Evolutionary conservation across 208 protist genomes (phyloP), one percentile per base, ranked within the genome.

Genomic region (Leishmania tarentolae): DNA sequence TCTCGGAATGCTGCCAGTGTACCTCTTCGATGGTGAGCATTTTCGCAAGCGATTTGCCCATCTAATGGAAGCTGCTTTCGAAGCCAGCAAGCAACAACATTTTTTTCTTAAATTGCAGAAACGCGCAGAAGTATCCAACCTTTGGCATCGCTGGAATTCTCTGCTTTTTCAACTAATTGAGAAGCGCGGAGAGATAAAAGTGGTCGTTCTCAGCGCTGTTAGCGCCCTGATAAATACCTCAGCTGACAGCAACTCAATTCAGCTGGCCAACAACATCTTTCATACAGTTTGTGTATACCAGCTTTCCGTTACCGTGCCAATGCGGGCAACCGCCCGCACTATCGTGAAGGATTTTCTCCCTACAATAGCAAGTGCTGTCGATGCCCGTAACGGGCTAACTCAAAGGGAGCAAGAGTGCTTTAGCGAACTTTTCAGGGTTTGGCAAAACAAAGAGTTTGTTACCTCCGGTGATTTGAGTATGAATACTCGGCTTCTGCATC

Each of bases 401-500:
- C 44, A 11, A 24, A 56, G 63, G 46, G 82, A 85, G 42, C 57
- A 81, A 2, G 19, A 52, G 13, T 81, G 75, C 76, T 78, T 85
- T 46, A 40, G 35, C 35, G 59, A 47, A 47, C 15, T 85, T 65
- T 85, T 85, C 40, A n/a, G 56, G n/a, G 73, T 78, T 59, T 94
- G 91, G 89, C 78, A 80, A 37, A 76, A 81, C 75, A 85, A 80
- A 57, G 72, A 83, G 35, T 82, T 92, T 75, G 86, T 88, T n/a
- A 82, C 81, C 56, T 81, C 83, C 3, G 89, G 84, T 15, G 79
- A 85, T 42, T 61, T 90, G 63, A 47, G 75, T 24, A 47, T 84
- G 13, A 92, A 94, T 78, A 78, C 77, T 1, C 87, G 80, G 21
- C 53, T 92, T n/a, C 73, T 92, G 52, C 86, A 93, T 83, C 75